Conservation (phyloP, 306 rosid species). For the Fragaria vesca region DNA sequence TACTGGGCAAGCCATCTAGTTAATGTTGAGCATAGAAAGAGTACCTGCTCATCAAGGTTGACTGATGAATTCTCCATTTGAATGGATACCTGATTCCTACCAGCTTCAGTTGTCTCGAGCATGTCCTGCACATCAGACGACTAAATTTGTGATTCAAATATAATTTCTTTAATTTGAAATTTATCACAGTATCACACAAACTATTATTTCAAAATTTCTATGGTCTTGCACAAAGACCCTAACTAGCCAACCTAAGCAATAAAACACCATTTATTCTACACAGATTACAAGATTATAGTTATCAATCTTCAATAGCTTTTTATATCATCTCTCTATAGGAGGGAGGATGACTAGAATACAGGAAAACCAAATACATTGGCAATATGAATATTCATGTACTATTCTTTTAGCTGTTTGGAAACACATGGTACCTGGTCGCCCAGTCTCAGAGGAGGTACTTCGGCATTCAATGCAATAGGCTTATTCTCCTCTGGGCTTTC, state of each 20-base stretch:
- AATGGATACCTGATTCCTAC: slow-evolving; percentile 35
- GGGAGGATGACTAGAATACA: neutral
- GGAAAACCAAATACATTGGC: neutral
- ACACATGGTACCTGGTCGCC: slow-evolving; percentile 48
- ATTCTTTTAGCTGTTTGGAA: neutral
- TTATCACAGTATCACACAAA: neutral
- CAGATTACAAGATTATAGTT: neutral
- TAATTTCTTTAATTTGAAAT: neutral
- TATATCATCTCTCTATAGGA: neutral
- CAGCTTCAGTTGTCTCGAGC: slow-evolving; percentile 43
- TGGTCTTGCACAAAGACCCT: neutral
- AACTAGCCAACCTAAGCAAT: neutral
- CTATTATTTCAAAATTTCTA: neutral
- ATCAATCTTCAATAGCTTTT: neutral
- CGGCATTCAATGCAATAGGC: slow-evolving; percentile 39
- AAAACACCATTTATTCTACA: slow-evolving; percentile 1
- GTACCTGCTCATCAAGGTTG: slow-evolving; percentile 54
- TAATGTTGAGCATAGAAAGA: neutral
- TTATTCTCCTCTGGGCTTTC: slow-evolving; percentile 49
- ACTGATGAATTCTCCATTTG: slow-evolving; percentile 50
- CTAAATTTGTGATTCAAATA: slow-evolving; percentile 9
- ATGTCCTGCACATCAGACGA: slow-evolving; percentile 41
- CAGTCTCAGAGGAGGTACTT: slow-evolving; percentile 28
- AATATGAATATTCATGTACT: neutral
- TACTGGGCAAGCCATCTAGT: neutral